phyloP scores from a whole-genome alignment of 306 rosid genomes.

The Castanea crenata region DNA sequence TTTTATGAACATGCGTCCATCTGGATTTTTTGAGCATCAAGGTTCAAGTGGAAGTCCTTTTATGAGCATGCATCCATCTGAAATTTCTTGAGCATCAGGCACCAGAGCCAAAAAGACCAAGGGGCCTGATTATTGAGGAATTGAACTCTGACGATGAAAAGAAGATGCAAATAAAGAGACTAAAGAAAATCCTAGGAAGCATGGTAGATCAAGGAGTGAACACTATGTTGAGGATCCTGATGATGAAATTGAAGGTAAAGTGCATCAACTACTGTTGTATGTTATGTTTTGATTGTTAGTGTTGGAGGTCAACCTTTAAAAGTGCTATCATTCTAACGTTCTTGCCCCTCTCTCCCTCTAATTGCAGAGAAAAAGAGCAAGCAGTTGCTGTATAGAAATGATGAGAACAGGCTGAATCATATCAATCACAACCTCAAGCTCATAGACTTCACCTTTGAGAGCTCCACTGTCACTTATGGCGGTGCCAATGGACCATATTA shows the following conservation, averaged over 20 bases:
- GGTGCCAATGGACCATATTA: constrained; percentile 65
- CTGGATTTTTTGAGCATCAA: constrained; percentile 52
- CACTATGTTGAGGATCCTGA: constrained; percentile 55
- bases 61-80: constrained; percentile 42
- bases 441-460: constrained; percentile 71
- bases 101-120: constrained; percentile 39
- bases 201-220: constrained; percentile 44
- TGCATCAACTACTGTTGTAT: constrained; percentile 2
- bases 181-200: constrained; percentile 57
- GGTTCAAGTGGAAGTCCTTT: constrained; percentile 51
- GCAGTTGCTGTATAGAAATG: constrained; percentile 38
- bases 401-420: constrained; percentile 15
- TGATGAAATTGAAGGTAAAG: constrained; percentile 59
- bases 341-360: not conserved
- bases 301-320: constrained; percentile 1
- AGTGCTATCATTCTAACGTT: not conserved
- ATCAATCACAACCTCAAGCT: constrained; percentile 50
- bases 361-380: constrained; percentile 55
- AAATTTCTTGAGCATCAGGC: constrained; percentile 60
- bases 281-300: not conserved
- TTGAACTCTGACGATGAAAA: constrained; percentile 68
- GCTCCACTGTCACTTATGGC: constrained; percentile 75
- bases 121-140: constrained; percentile 84
- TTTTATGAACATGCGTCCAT: constrained; percentile 40
- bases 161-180: constrained; percentile 42